Percentiles rank a stretch among this genome's conserved stretches.
phyloP scores from a whole-genome alignment of 176 grass and related monocot species.

The Triticum aestivum region DNA sequence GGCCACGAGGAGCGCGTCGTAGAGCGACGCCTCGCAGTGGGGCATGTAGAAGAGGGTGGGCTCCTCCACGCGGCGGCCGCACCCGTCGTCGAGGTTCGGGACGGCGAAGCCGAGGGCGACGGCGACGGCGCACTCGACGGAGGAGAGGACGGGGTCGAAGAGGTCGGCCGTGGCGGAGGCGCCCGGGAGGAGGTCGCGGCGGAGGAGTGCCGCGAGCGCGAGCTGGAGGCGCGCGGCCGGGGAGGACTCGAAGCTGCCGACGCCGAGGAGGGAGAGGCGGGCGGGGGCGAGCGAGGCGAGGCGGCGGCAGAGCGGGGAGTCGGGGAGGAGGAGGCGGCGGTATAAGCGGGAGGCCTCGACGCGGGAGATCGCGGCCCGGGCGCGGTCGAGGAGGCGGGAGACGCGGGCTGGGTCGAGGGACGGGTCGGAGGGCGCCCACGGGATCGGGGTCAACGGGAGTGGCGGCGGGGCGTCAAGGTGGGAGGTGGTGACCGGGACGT shows the following conservation, averaged over 20 bases:
- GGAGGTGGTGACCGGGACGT: background rate
- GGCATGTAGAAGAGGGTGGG: conserved; percentile 96
- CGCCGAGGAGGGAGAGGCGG: conserved; percentile 51
- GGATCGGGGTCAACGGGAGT: conserved; percentile 8
- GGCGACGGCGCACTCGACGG: conserved; percentile 60
- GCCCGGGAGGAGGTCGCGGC: conserved; percentile 31
- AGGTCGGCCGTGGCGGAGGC: conserved; percentile 44
- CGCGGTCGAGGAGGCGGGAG: conserved; percentile 38
- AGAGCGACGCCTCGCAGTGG: conserved; percentile 72
- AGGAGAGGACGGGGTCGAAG: conserved; percentile 79
- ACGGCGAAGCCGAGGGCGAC: conserved; percentile 57
- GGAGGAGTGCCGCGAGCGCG: conserved; percentile 53
- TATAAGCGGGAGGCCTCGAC: conserved; percentile 54
- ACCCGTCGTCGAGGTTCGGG: conserved; percentile 45
- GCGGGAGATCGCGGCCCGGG: conserved; percentile 38
- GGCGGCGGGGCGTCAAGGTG: background rate
- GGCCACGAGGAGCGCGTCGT: conserved; percentile 61
- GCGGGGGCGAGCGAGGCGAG: conserved; percentile 11
- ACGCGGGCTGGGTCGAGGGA: conserved; percentile 44
- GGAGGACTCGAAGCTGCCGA: conserved; percentile 75
- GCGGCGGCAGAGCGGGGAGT: conserved; percentile 21
- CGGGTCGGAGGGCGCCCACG: conserved; percentile 50
- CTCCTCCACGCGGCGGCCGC: conserved; percentile 45
- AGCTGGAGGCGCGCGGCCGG: conserved; percentile 61
- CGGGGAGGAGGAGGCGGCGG: conserved; percentile 33